Evolutionary conservation across 805 yeast species (phyloP).

Genomic region (Lipomyces yamanashiensis): DNA sequence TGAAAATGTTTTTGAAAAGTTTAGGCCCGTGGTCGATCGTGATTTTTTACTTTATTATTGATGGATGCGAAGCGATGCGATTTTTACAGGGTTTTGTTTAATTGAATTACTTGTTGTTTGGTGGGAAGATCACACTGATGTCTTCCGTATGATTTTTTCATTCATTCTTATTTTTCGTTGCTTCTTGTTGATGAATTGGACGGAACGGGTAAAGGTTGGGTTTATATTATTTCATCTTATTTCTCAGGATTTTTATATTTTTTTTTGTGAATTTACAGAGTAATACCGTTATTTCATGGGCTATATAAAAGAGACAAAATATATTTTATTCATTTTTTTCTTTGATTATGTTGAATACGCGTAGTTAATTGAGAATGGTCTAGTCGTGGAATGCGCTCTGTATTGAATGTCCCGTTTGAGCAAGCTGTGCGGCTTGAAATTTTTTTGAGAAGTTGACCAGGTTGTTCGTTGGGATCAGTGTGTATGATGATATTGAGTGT

Average conservation of each 20-base stretch:
- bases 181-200: not conserved
- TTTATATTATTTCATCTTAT: not conserved
- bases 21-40: too few species aligned
- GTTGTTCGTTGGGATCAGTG: not conserved
- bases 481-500: not conserved
- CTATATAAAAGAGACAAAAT: too few species aligned
- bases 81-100: too few species aligned
- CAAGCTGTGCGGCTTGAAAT: not conserved
- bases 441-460: not conserved
- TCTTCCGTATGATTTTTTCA: too few species aligned
- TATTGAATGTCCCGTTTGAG: not conserved
- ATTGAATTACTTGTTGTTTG: too few species aligned
- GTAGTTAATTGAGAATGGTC: not conserved
- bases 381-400: not conserved
- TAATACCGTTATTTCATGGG: not conserved
- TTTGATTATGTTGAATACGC: not conserved
- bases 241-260: not conserved
- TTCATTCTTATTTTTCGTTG: not conserved
- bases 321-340: not conserved
- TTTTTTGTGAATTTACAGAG: not conserved
- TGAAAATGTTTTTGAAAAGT: too few species aligned
- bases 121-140: too few species aligned
- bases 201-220: conserved; percentile 3
- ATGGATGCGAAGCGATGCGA: too few species aligned
- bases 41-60: too few species aligned